Conservation (phyloP, 805 yeast species). For the Saturnispora diversa region DNA sequence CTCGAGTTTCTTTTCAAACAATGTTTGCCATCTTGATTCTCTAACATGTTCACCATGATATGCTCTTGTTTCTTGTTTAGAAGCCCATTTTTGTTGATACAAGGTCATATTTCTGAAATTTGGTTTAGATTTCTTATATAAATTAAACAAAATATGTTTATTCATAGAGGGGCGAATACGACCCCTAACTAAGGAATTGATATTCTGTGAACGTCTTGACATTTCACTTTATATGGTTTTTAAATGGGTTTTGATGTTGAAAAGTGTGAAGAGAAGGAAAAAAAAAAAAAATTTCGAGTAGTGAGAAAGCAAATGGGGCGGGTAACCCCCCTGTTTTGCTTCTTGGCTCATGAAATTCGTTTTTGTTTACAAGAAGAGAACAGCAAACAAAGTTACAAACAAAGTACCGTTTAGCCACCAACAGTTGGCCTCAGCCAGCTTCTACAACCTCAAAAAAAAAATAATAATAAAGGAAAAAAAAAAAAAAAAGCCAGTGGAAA, state of each 20-base stretch:
- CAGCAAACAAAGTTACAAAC: too few species aligned
- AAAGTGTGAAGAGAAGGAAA: conserved; percentile 1
- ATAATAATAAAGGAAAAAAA: too few species aligned
- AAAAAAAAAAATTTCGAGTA: not conserved
- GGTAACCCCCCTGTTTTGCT: not conserved
- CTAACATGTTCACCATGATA: conserved; percentile 93
- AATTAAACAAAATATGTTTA: conserved; percentile 82
- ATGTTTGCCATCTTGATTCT: conserved; percentile 70
- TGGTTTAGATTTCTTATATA: conserved; percentile 60
- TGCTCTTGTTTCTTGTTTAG: conserved; percentile 86
- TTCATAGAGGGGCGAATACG: conserved; percentile 83
- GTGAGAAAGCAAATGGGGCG: not conserved
- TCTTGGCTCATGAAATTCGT: too few species aligned
- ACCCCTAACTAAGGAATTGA: conserved; percentile 28
- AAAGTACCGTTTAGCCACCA: too few species aligned
- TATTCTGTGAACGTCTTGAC: conserved; percentile 27
- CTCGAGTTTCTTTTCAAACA: conserved; percentile 62
- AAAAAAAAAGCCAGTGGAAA: too few species aligned
- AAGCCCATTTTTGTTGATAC: conserved; percentile 85
- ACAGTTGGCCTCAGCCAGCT: too few species aligned
- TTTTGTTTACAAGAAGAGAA: too few species aligned
- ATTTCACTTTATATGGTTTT: conserved; percentile 18
- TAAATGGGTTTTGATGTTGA: not conserved
- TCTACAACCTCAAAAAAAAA: too few species aligned
- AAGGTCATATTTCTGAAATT: conserved; percentile 55